Evolutionary conservation across 352 stramenopile species (phyloP).

Genomic region (Pythium brassicae): DNA sequence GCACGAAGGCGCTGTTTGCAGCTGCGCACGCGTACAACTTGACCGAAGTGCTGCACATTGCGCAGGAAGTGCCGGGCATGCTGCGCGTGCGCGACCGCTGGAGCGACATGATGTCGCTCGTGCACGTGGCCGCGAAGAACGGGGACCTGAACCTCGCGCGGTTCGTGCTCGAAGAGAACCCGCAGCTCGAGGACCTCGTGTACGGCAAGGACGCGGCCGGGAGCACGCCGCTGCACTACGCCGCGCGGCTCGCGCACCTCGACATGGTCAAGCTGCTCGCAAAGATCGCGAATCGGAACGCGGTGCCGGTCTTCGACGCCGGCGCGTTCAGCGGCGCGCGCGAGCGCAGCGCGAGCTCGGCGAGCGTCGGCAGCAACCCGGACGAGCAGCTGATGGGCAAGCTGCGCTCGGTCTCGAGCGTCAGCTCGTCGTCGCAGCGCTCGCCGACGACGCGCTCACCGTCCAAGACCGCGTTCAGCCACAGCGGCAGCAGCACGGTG

Average conservation of each 20-base stretch:
- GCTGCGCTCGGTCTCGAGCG: conserved; percentile 54
- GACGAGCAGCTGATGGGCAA: conserved; percentile 40
- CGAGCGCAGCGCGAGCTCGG: conserved; percentile 60
- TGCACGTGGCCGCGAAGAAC: conserved; percentile 88
- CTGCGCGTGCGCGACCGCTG: conserved; percentile 69
- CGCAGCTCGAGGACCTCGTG: conserved; percentile 81
- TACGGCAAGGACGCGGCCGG: conserved; percentile 72
- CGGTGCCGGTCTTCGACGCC: conserved; percentile 44
- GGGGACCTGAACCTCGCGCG: conserved; percentile 77
- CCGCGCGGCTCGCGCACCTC: conserved; percentile 61
- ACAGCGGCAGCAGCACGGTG: conserved; percentile 8
- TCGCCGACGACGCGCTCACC: conserved; percentile 52
- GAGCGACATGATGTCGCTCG: conserved; percentile 82
- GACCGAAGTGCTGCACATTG: conserved; percentile 75
- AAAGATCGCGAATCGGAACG: conserved; percentile 84
- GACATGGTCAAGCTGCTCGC: conserved; percentile 85
- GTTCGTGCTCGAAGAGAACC: conserved; percentile 80
- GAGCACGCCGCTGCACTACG: conserved; percentile 85
- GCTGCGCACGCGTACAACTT: conserved; percentile 75
- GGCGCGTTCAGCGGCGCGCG: conserved; percentile 23
- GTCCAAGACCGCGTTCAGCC: conserved; percentile 15
- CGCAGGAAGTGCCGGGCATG: conserved; percentile 78
- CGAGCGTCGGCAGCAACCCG: conserved; percentile 52
- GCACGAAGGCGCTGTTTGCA: conserved; percentile 71
- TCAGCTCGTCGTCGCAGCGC: conserved; percentile 36